Conservation (phyloP, 805 yeast species). For the Candida ficus region DNA sequence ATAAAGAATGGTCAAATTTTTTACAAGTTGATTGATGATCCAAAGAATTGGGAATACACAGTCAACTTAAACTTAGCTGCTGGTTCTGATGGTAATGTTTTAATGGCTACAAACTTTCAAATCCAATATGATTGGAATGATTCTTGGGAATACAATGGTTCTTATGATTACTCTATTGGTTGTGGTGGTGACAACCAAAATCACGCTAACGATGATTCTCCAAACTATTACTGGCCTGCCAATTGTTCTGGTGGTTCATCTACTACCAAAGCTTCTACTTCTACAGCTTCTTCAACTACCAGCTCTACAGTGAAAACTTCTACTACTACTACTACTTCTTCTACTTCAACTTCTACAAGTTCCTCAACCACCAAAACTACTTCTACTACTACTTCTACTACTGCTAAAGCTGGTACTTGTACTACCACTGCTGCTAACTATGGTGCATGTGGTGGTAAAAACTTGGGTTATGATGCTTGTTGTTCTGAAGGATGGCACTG, state of each 20-base stretch:
- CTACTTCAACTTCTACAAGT: too few relatives aligned
- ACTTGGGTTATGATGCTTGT: conserved; percentile 6
- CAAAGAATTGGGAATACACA: conserved; percentile 10
- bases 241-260: not conserved
- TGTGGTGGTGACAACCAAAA: conserved; percentile 7
- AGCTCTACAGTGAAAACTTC: too few relatives aligned
- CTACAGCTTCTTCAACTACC: not conserved
- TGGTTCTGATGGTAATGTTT: conserved; percentile 2
- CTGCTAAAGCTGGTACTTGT: not conserved
- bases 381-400: too few relatives aligned
- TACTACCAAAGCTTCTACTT: not conserved
- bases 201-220: conserved; percentile 3
- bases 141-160: not conserved
- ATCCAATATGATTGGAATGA: conserved; percentile 24
- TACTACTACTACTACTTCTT: too few relatives aligned
- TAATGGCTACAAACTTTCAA: conserved; percentile 8
- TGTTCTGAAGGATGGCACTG: conserved; percentile 14
- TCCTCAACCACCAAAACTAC: too few relatives aligned
- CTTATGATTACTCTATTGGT: conserved; percentile 10
- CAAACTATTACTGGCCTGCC: conserved; percentile 8
- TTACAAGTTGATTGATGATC: not conserved
- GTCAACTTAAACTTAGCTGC: not conserved
- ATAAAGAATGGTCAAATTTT: not conserved
- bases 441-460: conserved; percentile 16
- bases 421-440: not conserved